phyloP scores from a whole-genome alignment of 371 early-diverging fungal species.

The Circinella umbellata region DNA sequence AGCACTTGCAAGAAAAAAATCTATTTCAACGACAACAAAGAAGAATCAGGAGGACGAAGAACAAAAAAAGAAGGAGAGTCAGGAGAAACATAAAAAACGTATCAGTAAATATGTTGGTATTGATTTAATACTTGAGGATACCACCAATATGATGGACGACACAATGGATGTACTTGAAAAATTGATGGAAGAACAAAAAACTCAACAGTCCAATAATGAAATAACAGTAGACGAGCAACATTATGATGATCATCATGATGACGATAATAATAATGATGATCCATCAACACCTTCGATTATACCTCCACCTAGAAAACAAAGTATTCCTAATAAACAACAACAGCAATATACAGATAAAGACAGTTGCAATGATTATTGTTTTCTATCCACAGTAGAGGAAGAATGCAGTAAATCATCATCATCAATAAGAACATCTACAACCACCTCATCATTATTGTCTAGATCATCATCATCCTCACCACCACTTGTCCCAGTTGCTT shows the following conservation, averaged over 20 bases:
- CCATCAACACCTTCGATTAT: background rate
- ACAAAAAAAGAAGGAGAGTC: background rate
- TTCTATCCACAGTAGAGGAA: background rate
- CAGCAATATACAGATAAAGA: background rate
- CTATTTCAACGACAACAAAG: background rate
- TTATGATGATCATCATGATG: too few relatives aligned
- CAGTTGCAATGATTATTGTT: background rate
- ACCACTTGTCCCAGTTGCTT: background rate
- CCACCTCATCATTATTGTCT: background rate
- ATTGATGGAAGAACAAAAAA: slow-evolving; percentile 12
- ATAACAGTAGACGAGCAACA: too few relatives aligned
- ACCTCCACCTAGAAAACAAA: slow-evolving; percentile 13
- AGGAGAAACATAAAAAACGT: background rate
- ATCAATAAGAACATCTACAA: background rate
- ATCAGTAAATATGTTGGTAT: background rate
- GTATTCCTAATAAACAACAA: slow-evolving; percentile 1
- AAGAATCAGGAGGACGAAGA: too few relatives aligned
- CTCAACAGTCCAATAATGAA: background rate
- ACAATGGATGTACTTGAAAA: slow-evolving; percentile 21
- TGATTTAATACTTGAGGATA: background rate
- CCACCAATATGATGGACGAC: slow-evolving; percentile 7
- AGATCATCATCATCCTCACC: background rate
- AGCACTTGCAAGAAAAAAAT: background rate
- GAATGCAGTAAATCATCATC: background rate
- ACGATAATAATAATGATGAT: background rate